Evolutionary conservation across 768 basidiomycete genomes (phyloP).

Genomic region (Leccinum variicolor): DNA sequence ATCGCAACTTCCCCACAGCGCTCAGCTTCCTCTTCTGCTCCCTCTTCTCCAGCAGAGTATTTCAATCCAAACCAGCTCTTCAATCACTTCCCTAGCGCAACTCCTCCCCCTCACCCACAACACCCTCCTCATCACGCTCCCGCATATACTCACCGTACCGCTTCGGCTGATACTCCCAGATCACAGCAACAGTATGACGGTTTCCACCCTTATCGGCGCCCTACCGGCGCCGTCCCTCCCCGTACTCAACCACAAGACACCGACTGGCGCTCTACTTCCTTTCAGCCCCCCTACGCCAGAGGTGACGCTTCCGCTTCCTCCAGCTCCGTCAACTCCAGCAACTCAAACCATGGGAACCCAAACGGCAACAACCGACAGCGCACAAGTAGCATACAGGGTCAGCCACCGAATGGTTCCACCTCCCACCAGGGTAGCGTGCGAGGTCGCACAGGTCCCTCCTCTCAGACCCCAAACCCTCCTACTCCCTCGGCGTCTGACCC

Average conservation of each 20-base stretch:
- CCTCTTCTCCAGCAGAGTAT: slow-evolving; percentile 47
- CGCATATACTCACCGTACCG: slow-evolving; percentile 38
- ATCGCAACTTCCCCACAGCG: slow-evolving; percentile 33
- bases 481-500: slow-evolving; percentile 19
- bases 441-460: slow-evolving; percentile 35
- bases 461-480: slow-evolving; percentile 25
- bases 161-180: slow-evolving; percentile 28
- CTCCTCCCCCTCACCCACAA: slow-evolving; percentile 59
- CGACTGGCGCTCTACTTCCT: slow-evolving; percentile 52
- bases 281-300: slow-evolving; percentile 77
- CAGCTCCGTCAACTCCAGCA: slow-evolving; percentile 69
- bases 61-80: slow-evolving; percentile 60
- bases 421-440: slow-evolving; percentile 33
- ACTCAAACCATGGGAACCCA: slow-evolving; percentile 29
- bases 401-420: slow-evolving; percentile 42
- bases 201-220: slow-evolving; percentile 82
- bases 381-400: slow-evolving; percentile 73
- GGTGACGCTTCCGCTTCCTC: slow-evolving; percentile 77
- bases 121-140: slow-evolving; percentile 32
- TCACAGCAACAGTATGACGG: slow-evolving; percentile 41
- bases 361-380: slow-evolving; percentile 46
- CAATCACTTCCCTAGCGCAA: slow-evolving; percentile 66
- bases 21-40: slow-evolving; percentile 35
- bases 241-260: slow-evolving; percentile 23
- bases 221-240: slow-evolving; percentile 35